Percentiles rank a stretch among this genome's conserved stretches.
These are phyloP conservation scores for Naganishia sp. DNA, from an alignment of 1,284 basidiomycete species.

Conservation along the genomic window DNA sequence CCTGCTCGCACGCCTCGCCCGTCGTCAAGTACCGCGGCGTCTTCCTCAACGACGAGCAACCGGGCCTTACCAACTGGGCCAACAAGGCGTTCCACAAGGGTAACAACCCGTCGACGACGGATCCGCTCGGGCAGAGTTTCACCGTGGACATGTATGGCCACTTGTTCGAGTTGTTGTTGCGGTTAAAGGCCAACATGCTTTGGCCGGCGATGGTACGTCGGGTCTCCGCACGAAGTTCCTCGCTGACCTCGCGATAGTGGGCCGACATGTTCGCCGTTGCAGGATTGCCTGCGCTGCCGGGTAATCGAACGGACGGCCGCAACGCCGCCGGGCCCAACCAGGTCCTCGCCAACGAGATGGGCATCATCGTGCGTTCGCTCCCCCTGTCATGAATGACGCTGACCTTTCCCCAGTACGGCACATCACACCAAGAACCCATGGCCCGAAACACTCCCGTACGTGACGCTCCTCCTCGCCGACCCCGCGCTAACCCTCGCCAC, in stretches of 20 bases:
- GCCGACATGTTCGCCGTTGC: constrained; percentile 67
- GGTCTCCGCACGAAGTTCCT: constrained; percentile 1
- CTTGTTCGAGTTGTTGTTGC: constrained; percentile 63
- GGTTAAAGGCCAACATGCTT: constrained; percentile 69
- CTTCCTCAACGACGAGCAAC: constrained; percentile 65
- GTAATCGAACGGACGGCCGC: constrained; percentile 29
- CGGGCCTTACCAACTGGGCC: constrained; percentile 60
- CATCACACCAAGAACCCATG: constrained; percentile 54
- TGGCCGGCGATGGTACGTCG: constrained; percentile 56
- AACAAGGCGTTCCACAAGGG: constrained; percentile 68
- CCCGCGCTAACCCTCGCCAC: background rate
- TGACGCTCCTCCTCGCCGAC: background rate
- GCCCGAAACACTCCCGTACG: constrained; percentile 42
- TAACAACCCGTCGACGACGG: constrained; percentile 54
- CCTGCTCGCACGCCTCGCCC: constrained; percentile 65
- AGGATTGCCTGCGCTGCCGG: constrained; percentile 53
- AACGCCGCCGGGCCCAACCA: constrained; percentile 59
- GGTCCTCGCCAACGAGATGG: constrained; percentile 65
- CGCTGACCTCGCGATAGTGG: constrained; percentile 38
- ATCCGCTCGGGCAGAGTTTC: constrained; percentile 41
- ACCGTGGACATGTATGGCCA: constrained; percentile 61
- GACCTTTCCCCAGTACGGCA: constrained; percentile 43
- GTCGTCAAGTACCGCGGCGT: constrained; percentile 71
- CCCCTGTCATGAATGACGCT: background rate
- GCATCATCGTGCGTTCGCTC: constrained; percentile 64